These are phyloP conservation scores for Naematelia encephala DNA, from an alignment of 768 basidiomycete genomes.

Conservation along the genomic window DNA sequence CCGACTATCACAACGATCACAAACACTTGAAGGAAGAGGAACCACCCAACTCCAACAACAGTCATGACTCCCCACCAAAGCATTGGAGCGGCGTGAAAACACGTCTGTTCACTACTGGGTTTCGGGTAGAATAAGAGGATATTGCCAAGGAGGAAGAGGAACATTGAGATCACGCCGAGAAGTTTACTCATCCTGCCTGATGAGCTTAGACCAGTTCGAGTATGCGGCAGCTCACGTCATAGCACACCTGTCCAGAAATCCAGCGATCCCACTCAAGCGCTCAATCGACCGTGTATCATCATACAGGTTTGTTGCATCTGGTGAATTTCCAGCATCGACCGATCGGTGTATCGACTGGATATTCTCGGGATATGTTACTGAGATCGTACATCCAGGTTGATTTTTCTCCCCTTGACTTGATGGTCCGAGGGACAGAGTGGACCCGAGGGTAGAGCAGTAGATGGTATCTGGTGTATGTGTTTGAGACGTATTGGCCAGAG, in stretches of 20 bases:
- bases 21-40: slow-evolving; percentile 36
- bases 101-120: slow-evolving; percentile 14
- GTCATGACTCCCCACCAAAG: slow-evolving; percentile 46
- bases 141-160: slow-evolving; percentile 39
- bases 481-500: neutral
- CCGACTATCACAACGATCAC: slow-evolving; percentile 31
- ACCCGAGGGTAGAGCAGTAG: neutral
- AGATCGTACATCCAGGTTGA: neutral
- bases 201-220: neutral
- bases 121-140: slow-evolving; percentile 33
- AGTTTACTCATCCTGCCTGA: slow-evolving; percentile 22
- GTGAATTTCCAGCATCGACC: too few relatives aligned
- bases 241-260: neutral
- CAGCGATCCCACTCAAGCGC: too few relatives aligned
- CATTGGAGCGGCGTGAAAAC: slow-evolving; percentile 33
- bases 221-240: neutral
- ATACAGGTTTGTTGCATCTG: too few relatives aligned
- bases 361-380: too few relatives aligned
- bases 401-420: neutral
- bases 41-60: slow-evolving; percentile 41
- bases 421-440: neutral
- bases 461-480: neutral
- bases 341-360: too few relatives aligned
- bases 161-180: slow-evolving; percentile 26
- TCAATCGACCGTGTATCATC: too few relatives aligned